Conservation (phyloP, 2,329 filamentous ascomycete genomes). For the Apiospora kogelbergensis region DNA sequence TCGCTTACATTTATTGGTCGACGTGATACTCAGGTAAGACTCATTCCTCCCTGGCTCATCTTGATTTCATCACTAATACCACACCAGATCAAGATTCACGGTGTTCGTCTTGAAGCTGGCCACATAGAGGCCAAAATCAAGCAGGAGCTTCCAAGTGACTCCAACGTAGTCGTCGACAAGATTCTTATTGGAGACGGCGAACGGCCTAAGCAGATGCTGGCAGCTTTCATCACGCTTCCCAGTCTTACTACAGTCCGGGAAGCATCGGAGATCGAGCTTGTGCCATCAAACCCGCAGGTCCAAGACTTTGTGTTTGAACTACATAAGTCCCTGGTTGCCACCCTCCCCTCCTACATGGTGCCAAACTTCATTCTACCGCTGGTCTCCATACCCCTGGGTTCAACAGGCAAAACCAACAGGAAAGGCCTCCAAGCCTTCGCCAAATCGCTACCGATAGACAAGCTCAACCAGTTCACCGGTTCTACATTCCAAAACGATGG, state of each 20-base stretch:
- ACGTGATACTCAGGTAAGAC: conserved; percentile 35
- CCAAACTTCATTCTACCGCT: conserved; percentile 11
- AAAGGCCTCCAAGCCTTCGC: conserved; percentile 11
- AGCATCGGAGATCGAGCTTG: not conserved
- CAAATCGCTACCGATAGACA: not conserved
- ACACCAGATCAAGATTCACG: conserved; percentile 6
- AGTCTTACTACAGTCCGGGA: not conserved
- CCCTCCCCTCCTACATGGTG: conserved; percentile 12
- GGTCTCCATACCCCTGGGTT: conserved; percentile 8
- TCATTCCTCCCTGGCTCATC: not conserved
- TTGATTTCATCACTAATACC: not conserved
- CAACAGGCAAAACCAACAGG: conserved; percentile 9
- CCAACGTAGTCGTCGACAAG: conserved; percentile 12
- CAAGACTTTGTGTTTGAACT: conserved; percentile 10
- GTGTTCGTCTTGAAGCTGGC: conserved; percentile 11
- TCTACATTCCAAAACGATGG: conserved; percentile 1
- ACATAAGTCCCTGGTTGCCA: conserved; percentile 7
- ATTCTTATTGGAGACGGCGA: conserved; percentile 9
- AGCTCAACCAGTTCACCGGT: conserved; percentile 11
- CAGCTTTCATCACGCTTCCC: conserved; percentile 12
- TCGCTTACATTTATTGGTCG: conserved; percentile 31
- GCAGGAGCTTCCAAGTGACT: conserved; percentile 8
- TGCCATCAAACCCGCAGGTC: conserved; percentile 2
- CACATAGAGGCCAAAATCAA: conserved; percentile 13
- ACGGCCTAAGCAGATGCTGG: conserved; percentile 11